Percentiles rank a stretch among this genome's conserved stretches.
Conservation (phyloP, 352 stramenopile genomes). For the Phytophthora constricta region DNA sequence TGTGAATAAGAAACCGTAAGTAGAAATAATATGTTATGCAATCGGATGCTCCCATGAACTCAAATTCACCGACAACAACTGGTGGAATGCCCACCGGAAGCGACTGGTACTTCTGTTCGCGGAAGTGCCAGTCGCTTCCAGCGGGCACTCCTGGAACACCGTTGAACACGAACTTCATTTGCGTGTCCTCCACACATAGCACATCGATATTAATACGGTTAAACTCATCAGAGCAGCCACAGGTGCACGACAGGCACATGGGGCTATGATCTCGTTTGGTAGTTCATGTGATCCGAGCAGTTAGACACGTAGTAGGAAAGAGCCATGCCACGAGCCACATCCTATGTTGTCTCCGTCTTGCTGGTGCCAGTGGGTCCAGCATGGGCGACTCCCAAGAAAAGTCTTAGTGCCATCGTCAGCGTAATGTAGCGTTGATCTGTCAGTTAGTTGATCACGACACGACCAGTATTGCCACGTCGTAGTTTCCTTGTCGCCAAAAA, state of each 20-base stretch:
- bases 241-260: too few species aligned
- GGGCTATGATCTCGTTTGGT: slow-evolving; percentile 89
- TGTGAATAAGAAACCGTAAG: slow-evolving; percentile 95
- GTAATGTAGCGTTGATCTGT: slow-evolving; percentile 98
- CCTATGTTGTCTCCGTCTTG: slow-evolving; percentile 90
- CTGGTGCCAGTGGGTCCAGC: slow-evolving; percentile 93
- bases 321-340: slow-evolving; percentile 84
- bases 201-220: slow-evolving; percentile 92
- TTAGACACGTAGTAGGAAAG: slow-evolving; percentile 92
- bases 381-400: slow-evolving; percentile 96
- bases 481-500: slow-evolving; percentile 92
- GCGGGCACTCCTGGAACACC: too few species aligned
- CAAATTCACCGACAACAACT: slow-evolving; percentile 85
- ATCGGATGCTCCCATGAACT: slow-evolving; percentile 89
- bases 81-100: slow-evolving; percentile 93
- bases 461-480: slow-evolving; percentile 92
- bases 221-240: slow-evolving; percentile 91
- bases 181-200: slow-evolving; percentile 83
- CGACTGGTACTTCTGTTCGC: slow-evolving; percentile 94
- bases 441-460: slow-evolving; percentile 96
- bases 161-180: slow-evolving; percentile 88
- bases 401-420: slow-evolving; percentile 94
- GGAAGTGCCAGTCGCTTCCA: too few species aligned
- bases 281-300: slow-evolving; percentile 92
- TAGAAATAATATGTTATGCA: slow-evolving; percentile 87